Evolutionary conservation across 2,329 filamentous ascomycete species (phyloP), one percentile per base, ranked within the genome.

Genomic region (Arthroderma sp.): DNA sequence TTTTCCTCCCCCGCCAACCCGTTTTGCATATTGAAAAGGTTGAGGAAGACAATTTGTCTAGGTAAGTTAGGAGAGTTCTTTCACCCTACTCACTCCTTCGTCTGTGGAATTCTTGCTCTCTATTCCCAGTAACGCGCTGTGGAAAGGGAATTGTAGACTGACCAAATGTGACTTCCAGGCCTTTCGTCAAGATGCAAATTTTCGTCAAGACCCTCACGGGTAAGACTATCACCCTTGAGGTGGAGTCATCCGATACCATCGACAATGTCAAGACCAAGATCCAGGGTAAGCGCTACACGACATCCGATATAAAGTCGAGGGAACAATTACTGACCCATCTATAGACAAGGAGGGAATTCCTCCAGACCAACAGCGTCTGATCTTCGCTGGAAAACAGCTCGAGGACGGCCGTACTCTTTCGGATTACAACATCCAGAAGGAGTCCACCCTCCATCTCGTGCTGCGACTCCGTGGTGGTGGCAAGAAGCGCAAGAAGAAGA

Each of bases 401-500:
- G 93, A 97, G 81, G 93, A 98, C 74, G 93, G 93, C 77, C 91
- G 93, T 73, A 97, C 93, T 70, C 89, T 98, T 67, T 93, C 87
- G 74, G 93, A 98, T 82, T 98, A 98, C 88, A 98, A 97, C 86
- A 97, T 98, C 83, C 93, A 98, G 86, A 98, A 98, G 87, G 91
- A 97, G 85, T 91, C 85, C 68, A 98, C 93, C 71, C 90, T 98
- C 67, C 93, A 98, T 81, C 81, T 97, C 70, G 93, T 98, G 71
- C 86, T 98, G 70, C 89, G 93, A 75, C 90, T 98, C 63, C 93
- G 91, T 84, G 93, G 93, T 83, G 93, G 91, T 78, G 91, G 79
- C 75, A 98, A 98, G 90, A 96, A 97, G 88, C 86, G 94, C 79
- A 98, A 98, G 89, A 95, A 95, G 90, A 98, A 98, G 91, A 93